Percentiles rank a stretch among this genome's conserved stretches.
Evolutionary conservation across 257 asterid species (phyloP).

Genomic region (Cruciata laevipes): DNA sequence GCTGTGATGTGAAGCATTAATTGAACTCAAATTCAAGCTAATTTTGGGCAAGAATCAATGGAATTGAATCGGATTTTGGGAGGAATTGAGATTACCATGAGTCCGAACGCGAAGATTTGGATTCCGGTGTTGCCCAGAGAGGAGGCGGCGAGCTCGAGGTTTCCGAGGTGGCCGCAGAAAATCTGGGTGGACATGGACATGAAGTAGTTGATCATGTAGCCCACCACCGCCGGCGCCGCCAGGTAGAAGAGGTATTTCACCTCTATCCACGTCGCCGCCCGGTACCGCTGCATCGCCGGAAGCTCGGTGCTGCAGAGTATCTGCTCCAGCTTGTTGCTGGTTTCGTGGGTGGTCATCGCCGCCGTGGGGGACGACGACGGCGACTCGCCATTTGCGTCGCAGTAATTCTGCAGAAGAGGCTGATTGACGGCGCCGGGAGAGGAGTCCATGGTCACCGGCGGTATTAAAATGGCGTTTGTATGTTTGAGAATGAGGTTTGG

Average conservation of each 20-base stretch:
- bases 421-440: background rate
- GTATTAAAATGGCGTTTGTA: background rate
- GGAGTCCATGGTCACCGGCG: background rate
- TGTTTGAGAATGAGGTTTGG: background rate
- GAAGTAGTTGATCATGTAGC: conserved; percentile 8
- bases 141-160: conserved; percentile 11
- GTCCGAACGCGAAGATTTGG: conserved; percentile 8
- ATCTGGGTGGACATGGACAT: conserved; percentile 11
- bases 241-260: background rate
- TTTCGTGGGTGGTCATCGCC: background rate
- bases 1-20: background rate
- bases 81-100: background rate
- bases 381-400: background rate
- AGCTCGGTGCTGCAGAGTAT: background rate
- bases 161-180: conserved; percentile 1
- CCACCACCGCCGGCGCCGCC: background rate
- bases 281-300: conserved; percentile 4
- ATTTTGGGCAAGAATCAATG: background rate
- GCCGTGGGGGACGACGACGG: background rate
- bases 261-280: conserved; percentile 9
- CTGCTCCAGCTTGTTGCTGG: background rate
- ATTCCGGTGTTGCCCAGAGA: conserved; percentile 10
- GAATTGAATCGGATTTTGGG: background rate
- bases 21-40: background rate
- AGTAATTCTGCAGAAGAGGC: background rate